Evolutionary conservation across 2,329 filamentous ascomycete genomes (phyloP), one percentile per base, ranked within the genome.

Genomic region (Calonectria pauciramosa): DNA sequence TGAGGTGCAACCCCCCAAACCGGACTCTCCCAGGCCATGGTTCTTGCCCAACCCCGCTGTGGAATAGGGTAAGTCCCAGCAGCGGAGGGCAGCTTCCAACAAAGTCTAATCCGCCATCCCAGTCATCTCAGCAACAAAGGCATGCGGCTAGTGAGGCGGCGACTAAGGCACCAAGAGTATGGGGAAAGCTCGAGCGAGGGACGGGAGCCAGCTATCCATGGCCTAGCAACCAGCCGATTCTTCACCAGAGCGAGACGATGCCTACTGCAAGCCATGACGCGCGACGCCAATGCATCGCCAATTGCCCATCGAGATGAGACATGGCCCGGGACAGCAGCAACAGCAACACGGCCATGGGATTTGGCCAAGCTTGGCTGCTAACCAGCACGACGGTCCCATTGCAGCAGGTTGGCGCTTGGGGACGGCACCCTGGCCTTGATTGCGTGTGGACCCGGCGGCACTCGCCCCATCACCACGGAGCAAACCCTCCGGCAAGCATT

Each of bases 401-500:
- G 54, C 51, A 63, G 68, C 28, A 36, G 47, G 56, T 54, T 54
- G 68, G 64, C 64, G 64, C 34, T 32, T 36, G n/a, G 38, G 54
- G 60, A 63, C 10, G 54, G 30, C 20, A 65, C 32, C 56, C 68
- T 49, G n/a, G 44, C 56, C 68, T 70, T 70, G 68, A 3, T 63
- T 70, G 36, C 23, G n/a, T 38, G 52, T 64, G 38, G 63, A 20
- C 13, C 51, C 13, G 30, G 59, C 60, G 34, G 38, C 52, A 41
- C 32, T 26, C 10, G 36, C 36, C 16, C 51, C 66, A 44, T 65
- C 36, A 26, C 44, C 44, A 13, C 44, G 65, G 44, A 47, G 54
- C 41, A 54, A 30, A 59, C 26, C 34, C 54, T 54, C 64, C 78
- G 76, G 51, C 41, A n/a, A 60, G 20, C 70, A 74, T 78, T 72